Conservation (phyloP, 495 filamentous ascomycete species). For the Penicillium desertorum region DNA sequence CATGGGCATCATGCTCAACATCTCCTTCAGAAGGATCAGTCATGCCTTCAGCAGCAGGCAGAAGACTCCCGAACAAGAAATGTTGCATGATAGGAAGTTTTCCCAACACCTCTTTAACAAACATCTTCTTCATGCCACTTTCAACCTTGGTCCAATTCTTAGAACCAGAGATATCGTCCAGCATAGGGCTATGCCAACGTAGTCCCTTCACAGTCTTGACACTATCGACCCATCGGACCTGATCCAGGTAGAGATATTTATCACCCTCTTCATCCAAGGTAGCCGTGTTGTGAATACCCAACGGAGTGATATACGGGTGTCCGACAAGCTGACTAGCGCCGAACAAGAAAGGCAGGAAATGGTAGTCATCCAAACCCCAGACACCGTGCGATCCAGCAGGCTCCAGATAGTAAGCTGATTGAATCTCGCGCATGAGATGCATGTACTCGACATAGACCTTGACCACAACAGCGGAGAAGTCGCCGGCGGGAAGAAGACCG, state of each 20-base stretch:
- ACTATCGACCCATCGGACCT: slow-evolving; percentile 90
- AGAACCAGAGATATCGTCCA: slow-evolving; percentile 94
- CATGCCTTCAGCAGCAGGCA: slow-evolving; percentile 83
- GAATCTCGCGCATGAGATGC: slow-evolving; percentile 75
- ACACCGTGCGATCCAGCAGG: slow-evolving; percentile 94
- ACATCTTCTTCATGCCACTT: slow-evolving; percentile 94
- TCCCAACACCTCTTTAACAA: slow-evolving; percentile 84
- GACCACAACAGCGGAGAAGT: slow-evolving; percentile 73
- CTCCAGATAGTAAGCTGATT: slow-evolving; percentile 91
- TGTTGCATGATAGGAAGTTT: slow-evolving; percentile 99
- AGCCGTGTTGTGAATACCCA: slow-evolving; percentile 80
- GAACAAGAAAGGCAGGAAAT: slow-evolving; percentile 94
- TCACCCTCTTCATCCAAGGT: slow-evolving; percentile 80
- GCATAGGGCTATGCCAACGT: slow-evolving; percentile 96
- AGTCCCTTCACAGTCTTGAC: slow-evolving; percentile 96
- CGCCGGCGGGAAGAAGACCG: slow-evolving; percentile 56
- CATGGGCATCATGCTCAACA: slow-evolving; percentile 56
- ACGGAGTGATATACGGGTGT: slow-evolving; percentile 83
- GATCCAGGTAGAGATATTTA: slow-evolving; percentile 85
- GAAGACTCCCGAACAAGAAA: slow-evolving; percentile 84
- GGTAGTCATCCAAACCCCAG: slow-evolving; percentile 97
- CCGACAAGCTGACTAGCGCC: slow-evolving; percentile 87
- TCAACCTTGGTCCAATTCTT: slow-evolving; percentile 92
- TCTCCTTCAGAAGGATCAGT: slow-evolving; percentile 52
- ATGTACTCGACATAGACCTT: slow-evolving; percentile 78